Base-by-base conservation (phyloP, 345 rosid species). In the Ceriops tagal region DNA sequence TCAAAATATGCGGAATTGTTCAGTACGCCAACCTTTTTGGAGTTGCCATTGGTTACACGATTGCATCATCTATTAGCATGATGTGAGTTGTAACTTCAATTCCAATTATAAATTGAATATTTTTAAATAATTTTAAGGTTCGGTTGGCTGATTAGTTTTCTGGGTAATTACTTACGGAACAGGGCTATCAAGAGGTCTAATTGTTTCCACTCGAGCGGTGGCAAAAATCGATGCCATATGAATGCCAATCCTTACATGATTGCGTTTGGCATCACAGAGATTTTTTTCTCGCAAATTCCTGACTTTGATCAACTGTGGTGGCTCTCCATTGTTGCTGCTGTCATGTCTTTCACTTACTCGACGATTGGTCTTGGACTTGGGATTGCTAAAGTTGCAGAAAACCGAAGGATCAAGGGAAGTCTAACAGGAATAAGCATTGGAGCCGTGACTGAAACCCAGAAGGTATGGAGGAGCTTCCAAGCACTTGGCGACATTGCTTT, bases 311-410 rank as follows among this genome's bases (percentile, higher is more conserved):
- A 90, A 78, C 76, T 95, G 26, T 88, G 90, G 92, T 92, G 98
- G 98, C 91, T 95, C 67, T 92, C 99, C 37, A 77, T 87, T 51
- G 86, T 92, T 18, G 99, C 93, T 8, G 96, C 99, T 6, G 83
- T 88, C 66, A 95, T 95, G 99, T 92, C 98, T 28, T 92, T 92
- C 84, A 88, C 99, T 67, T 92, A 92, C 86, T 92, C 99, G 1
- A 59, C 84, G 37, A 90, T 95, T 57, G 98, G 99, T 35, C 88
- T 95, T 1, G 92, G 89, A 53, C 98, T 95, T 1, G 98, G 98
- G 4, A 74, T 95, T 55, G 87, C 80, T 35, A 78, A 92, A 84
- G 96, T 88, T n/a, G 86, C 84, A 73, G 87, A 81, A 70, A 83
- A 67, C 53, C 84, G 86, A 57, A 81, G 73, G 68, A 2, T 88